Base-by-base conservation (phyloP, 2,329 filamentous ascomycete species). In the Colletotrichum sp. region DNA sequence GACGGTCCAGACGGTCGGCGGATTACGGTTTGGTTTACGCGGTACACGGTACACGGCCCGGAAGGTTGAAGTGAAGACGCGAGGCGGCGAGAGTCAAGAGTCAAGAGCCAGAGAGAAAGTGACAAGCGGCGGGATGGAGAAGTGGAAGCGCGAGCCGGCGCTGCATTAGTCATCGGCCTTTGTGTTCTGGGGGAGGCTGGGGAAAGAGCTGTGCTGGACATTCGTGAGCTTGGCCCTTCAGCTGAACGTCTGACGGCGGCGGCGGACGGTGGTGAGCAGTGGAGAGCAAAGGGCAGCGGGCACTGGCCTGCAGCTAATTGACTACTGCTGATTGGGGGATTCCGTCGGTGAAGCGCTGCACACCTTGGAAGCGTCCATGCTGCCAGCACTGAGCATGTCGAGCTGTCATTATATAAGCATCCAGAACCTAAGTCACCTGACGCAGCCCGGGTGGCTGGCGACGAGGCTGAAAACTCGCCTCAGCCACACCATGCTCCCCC, bases 391-490 rank as follows among this genome's bases (percentile, higher is more conserved):
- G 19, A n/a, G 9, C 3, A 12, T 49, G 39, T 9, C 19, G 30
- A 25, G 59, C 7, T 30, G 6, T 12, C 59, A 11, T 62, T 32
- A 61, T 9, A 6, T 61, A 32, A 61, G n/a, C 44, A 13, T 9
- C 8, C 61, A 4, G 27, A 34, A 66, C 68, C 71, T 44, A 70
- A 55, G 44, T 76, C 74, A 76, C 74, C 63, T 76, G 74, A 15
- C 1, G 11, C 15, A 65, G 32, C 59, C 70, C 70, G 27, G 6
- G 63, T 39, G 64, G 70, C 39, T 69, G 59, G 5, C 39, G 16
- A 29, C 16, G 69, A 73, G 74, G 74, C 74, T 76, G 49, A 65
- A 25, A 52, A 5, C 5, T 57, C 30, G 72, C 68, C 32, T 34
- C 64, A 71, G 72, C 76, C 76, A 76, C 71, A 72, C 55, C 22